These are phyloP conservation scores for peach (Prunus persica) DNA, from an alignment of 306 rosid species.

Conservation along the genomic window DNA sequence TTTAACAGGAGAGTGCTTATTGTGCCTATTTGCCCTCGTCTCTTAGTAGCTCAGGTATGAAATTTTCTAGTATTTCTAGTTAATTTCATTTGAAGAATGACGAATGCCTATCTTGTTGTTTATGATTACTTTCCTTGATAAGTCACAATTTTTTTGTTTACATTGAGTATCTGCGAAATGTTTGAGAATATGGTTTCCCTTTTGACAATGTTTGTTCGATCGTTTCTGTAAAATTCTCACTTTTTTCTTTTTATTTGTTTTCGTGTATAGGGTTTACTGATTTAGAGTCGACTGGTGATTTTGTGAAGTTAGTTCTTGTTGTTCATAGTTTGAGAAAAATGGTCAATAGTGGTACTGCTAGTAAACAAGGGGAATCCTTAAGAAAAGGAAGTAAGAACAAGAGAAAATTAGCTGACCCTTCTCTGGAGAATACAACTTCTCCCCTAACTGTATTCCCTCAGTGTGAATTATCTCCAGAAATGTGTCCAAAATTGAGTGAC, in stretches of 20 bases:
- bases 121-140: slow-evolving; percentile 12
- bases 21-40: neutral
- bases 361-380: slow-evolving; percentile 2
- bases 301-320: slow-evolving; percentile 6
- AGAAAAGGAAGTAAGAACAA: slow-evolving; percentile 32
- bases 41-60: slow-evolving; percentile 23
- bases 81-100: neutral
- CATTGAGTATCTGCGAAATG: neutral
- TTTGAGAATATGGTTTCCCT: slow-evolving; percentile 8
- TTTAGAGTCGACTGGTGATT: slow-evolving; percentile 27
- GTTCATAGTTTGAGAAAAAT: slow-evolving; percentile 28
- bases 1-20: slow-evolving; percentile 2
- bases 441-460: slow-evolving; percentile 26
- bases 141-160: neutral
- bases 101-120: neutral
- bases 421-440: slow-evolving; percentile 6
- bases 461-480: slow-evolving; percentile 11
- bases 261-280: slow-evolving; percentile 13
- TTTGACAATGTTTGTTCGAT: neutral
- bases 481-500: slow-evolving; percentile 14
- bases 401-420: slow-evolving; percentile 34
- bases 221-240: neutral
- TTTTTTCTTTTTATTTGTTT: neutral
- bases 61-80: neutral
- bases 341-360: slow-evolving; percentile 21